Evolutionary conservation across 139 green algal species (phyloP).

Genomic region (Nannochloris sp.): DNA sequence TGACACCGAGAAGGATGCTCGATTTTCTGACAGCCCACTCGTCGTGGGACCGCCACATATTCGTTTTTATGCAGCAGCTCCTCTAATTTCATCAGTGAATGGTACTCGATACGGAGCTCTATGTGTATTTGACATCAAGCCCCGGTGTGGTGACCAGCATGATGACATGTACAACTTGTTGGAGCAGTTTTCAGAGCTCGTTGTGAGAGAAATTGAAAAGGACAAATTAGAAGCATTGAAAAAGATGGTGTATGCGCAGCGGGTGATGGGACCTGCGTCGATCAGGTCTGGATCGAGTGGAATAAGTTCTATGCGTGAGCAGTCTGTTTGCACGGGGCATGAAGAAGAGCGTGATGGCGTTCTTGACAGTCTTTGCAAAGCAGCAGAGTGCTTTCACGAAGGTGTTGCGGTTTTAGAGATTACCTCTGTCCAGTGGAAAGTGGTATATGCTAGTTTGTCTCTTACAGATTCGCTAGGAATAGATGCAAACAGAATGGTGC

Average conservation of each 20-base stretch:
- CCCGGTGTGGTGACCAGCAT: conserved; percentile 52
- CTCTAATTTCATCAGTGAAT: conserved; percentile 51
- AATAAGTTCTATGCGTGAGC: neutral
- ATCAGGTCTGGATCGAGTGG: neutral
- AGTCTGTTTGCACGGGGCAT: neutral
- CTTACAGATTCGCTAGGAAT: conserved; percentile 12
- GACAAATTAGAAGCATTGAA: conserved; percentile 41
- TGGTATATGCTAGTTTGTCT: conserved; percentile 26
- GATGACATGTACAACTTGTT: conserved; percentile 61
- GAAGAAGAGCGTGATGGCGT: neutral
- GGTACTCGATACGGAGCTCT: conserved; percentile 64
- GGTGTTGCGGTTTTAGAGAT: conserved; percentile 65
- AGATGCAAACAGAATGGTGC: neutral
- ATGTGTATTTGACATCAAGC: conserved; percentile 69
- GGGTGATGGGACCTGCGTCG: neutral
- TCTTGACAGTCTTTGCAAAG: conserved; percentile 2
- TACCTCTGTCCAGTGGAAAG: conserved; percentile 4
- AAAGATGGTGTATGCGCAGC: conserved; percentile 29
- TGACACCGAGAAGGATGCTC: conserved; percentile 54
- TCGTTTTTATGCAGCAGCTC: conserved; percentile 81
- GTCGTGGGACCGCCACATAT: conserved; percentile 59
- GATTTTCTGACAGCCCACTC: conserved; percentile 66
- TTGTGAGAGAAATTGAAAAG: conserved; percentile 77
- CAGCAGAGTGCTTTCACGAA: conserved; percentile 51
- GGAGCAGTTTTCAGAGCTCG: conserved; percentile 69